Evolutionary conservation across 2,329 filamentous ascomycete genomes (phyloP).

Genomic region (Alternaria metachromatica): DNA sequence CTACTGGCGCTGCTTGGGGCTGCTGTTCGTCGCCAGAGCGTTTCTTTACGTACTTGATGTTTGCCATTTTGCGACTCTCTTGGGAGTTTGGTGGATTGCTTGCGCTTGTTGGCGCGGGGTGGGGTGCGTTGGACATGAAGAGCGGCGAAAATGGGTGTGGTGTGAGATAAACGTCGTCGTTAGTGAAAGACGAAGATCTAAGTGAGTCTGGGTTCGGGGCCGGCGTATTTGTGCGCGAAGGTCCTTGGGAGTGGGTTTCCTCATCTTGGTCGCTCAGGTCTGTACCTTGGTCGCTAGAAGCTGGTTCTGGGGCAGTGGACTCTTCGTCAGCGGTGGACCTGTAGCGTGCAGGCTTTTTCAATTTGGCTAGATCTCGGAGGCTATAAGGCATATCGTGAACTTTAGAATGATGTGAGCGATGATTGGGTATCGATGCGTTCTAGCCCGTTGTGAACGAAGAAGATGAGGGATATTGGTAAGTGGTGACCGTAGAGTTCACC

Average conservation of each 20-base stretch:
- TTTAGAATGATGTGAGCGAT: neutral
- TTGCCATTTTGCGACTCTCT: slow-evolving; percentile 6
- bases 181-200: neutral
- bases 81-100: neutral
- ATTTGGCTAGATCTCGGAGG: slow-evolving; percentile 1
- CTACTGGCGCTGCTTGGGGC: neutral
- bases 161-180: neutral
- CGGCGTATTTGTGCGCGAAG: neutral
- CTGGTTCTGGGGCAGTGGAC: neutral
- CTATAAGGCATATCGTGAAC: slow-evolving; percentile 1
- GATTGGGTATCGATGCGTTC: neutral
- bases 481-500: neutral
- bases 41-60: slow-evolving; percentile 4
- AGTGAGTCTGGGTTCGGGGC: neutral
- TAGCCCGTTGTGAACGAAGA: neutral
- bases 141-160: neutral
- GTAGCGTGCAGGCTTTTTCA: slow-evolving; percentile 2
- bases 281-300: neutral
- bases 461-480: neutral
- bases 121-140: neutral
- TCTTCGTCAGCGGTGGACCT: neutral
- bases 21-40: neutral
- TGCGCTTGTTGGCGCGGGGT: neutral
- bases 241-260: neutral
- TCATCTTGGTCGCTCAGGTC: neutral